Base-by-base conservation (phyloP, 2,329 filamentous ascomycete species). In the Coniella lustricola region DNA sequence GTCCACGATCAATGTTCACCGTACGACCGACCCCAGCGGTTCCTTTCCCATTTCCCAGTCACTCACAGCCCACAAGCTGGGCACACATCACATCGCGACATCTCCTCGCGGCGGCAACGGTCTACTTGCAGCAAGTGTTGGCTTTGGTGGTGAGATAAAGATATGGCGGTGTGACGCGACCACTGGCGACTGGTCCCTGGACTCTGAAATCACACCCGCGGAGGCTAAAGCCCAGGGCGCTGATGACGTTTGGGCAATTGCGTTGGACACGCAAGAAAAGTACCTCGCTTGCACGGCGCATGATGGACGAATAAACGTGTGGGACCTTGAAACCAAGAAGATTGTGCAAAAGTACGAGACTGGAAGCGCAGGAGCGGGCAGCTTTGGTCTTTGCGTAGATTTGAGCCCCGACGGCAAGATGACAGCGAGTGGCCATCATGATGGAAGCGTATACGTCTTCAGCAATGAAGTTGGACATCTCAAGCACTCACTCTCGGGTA, bases 381-480 rank as follows among this genome's bases (percentile, higher is more conserved):
- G 85, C 65, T 97, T 96, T 68, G 91, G 90, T 33, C 81, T 93
- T 69, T 86, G 85, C 60, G 82, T 98, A 53, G 90, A 93, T 64
- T 68, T 97, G 64, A 83, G 79, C 57, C 67, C 71, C 17, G 86
- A 98, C 64, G 91, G 90, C 46, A 83, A 80, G 54, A 85, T 89
- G 65, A 94, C 90, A 25, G 91, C 90, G 3, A 94, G 86, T 45
- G 93, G 93, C 0, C 91, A 98, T 67, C 87, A 95, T 64, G 95
- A 87, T 60, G 93, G 93, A 14, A 84, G 82, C 12, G 79, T 97
- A 54, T 96, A 96, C 68, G 82, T 98, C 53, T 98, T 97, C 75
- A 90, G 90, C 71, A 97, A 95, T 60, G 84, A 90, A 57, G 89
- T 86, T 0, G 87, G 88, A 3, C 81, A 88, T 46, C 80, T 98